A percentile compares a stretch with the other conserved stretches of the same genome.
phyloP scores from a whole-genome alignment of 345 rosid species.

The Turnera subulata region DNA sequence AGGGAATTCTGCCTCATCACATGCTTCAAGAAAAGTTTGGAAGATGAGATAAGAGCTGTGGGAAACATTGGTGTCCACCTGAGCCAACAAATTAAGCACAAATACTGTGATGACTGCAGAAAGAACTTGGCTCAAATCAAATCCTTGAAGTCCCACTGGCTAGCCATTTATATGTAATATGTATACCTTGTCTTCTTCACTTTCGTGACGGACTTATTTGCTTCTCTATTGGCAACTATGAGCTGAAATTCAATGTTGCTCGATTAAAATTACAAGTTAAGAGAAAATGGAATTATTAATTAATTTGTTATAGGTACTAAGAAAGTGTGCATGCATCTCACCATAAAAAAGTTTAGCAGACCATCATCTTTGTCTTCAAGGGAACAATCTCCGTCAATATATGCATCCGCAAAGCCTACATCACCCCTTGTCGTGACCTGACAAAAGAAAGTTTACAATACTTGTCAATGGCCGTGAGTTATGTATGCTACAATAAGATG shows the following conservation, averaged over 20 bases:
- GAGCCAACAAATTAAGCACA: slow-evolving; percentile 41
- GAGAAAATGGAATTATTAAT: no score
- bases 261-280: not conserved
- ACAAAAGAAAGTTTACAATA: not conserved
- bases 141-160: no score
- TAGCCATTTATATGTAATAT: no score
- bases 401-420: slow-evolving; percentile 88
- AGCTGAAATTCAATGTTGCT: slow-evolving; percentile 30
- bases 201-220: slow-evolving; percentile 35
- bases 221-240: slow-evolving; percentile 69
- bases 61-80: slow-evolving; percentile 95
- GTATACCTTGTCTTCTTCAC: slow-evolving; percentile 65
- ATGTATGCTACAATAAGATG: no score
- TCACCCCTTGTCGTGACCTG: slow-evolving; percentile 91
- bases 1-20: slow-evolving; percentile 68
- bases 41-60: slow-evolving; percentile 69
- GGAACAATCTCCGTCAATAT: slow-evolving; percentile 72
- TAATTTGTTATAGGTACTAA: not conserved
- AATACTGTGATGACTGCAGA: not conserved
- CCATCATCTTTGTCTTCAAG: slow-evolving; percentile 71
- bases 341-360: slow-evolving; percentile 69
- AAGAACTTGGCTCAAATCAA: no score
- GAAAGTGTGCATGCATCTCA: slow-evolving; percentile 22
- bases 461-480: no score
- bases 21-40: slow-evolving; percentile 71